A percentile compares a stretch with the other conserved stretches of the same genome.
Conservation (phyloP, 345 rosid genomes). For the Noccaea bulbosa region DNA sequence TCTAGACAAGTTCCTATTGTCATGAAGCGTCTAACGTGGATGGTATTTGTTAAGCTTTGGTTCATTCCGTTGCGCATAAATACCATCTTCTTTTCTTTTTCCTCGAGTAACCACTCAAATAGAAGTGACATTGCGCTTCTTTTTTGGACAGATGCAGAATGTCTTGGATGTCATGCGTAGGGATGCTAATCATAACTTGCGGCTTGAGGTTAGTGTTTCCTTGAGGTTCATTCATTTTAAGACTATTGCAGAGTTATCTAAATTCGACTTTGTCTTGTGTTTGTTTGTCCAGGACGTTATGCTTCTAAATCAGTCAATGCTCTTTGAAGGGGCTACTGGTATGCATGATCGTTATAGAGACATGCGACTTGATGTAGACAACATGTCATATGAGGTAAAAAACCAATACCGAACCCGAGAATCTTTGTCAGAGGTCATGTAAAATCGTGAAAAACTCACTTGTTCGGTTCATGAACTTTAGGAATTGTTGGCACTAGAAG, state of each 20-base stretch:
- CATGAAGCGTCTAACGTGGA: slow-evolving; percentile 3
- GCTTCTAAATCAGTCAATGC: slow-evolving; percentile 74
- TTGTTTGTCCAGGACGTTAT: slow-evolving; percentile 66
- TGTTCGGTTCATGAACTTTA: slow-evolving; percentile 34
- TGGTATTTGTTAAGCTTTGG: slow-evolving; percentile 17
- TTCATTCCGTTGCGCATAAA: neutral
- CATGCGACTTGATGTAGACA: slow-evolving; percentile 98
- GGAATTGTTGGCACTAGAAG: slow-evolving; percentile 91
- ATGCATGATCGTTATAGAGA: slow-evolving; percentile 85
- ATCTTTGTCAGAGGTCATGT: neutral
- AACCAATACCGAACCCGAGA: neutral
- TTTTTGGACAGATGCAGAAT: slow-evolving; percentile 64
- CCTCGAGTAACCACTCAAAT: neutral
- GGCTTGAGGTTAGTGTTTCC: slow-evolving; percentile 64
- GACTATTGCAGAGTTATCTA: neutral
- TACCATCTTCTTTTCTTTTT: too few relatives aligned
- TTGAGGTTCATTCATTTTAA: neutral
- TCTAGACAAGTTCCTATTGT: slow-evolving; percentile 25
- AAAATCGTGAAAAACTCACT: neutral
- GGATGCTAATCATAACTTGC: slow-evolving; percentile 58
- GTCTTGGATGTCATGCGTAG: slow-evolving; percentile 88
- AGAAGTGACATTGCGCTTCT: slow-evolving; percentile 39
- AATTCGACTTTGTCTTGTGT: neutral
- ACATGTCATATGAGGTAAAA: slow-evolving; percentile 96
- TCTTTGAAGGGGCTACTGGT: slow-evolving; percentile 67